A percentile compares a stretch with the other conserved stretches of the same genome.
These are phyloP conservation scores for Spathaspora passalidarum DNA, from an alignment of 805 yeast genomes.

Conservation along the genomic window DNA sequence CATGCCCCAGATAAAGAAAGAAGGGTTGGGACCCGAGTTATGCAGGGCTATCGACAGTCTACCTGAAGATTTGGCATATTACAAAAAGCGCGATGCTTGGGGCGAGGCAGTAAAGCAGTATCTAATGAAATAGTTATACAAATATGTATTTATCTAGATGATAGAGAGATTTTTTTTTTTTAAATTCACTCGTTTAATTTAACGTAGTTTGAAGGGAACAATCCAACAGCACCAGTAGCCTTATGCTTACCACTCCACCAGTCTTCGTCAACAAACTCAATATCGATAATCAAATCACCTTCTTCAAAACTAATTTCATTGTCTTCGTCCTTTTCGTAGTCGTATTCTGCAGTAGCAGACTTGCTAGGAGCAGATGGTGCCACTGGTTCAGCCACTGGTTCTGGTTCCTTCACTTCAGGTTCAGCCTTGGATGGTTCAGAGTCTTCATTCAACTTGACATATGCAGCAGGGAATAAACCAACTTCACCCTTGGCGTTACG, in stretches of 20 bases:
- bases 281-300: conserved; percentile 76
- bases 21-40: conserved; percentile 31
- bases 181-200: conserved; percentile 16
- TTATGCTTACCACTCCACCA: conserved; percentile 92
- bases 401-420: conserved; percentile 8
- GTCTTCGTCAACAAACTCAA: conserved; percentile 88
- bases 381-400: conserved; percentile 11
- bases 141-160: background rate
- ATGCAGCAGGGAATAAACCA: conserved; percentile 58
- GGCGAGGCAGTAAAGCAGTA: conserved; percentile 36
- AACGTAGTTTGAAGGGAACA: conserved; percentile 93
- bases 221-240: conserved; percentile 68
- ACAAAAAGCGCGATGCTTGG: conserved; percentile 36
- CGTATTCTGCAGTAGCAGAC: conserved; percentile 66
- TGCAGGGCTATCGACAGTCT: conserved; percentile 31
- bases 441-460: conserved; percentile 38
- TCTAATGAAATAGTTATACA: conserved; percentile 12
- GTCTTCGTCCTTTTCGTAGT: conserved; percentile 88
- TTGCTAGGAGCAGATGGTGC: conserved; percentile 8
- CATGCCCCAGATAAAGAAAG: conserved; percentile 22
- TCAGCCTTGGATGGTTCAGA: conserved; percentile 17
- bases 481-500: conserved; percentile 38
- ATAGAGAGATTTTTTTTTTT: background rate
- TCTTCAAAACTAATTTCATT: conserved; percentile 85
- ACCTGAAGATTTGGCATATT: conserved; percentile 37